phyloP scores from a whole-genome alignment of 2,329 filamentous ascomycete species.

The Monosporascus sp. region DNA sequence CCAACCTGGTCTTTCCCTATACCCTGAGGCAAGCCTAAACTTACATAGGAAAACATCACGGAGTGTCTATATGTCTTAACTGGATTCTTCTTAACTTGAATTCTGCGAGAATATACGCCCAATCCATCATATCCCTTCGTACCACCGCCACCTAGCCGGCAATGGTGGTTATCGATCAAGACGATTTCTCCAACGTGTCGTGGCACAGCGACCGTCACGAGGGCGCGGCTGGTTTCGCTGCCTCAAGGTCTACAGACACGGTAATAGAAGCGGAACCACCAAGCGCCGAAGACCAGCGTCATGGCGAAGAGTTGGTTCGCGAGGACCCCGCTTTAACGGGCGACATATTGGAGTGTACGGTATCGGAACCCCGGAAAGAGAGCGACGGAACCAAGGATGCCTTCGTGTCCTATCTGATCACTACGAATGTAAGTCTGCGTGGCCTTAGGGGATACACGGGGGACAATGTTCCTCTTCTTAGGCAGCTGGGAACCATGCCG shows the following conservation, averaged over 20 bases:
- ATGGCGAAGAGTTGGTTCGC: slow-evolving; percentile 40
- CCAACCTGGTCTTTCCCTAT: no score
- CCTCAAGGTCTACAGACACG: slow-evolving; percentile 16
- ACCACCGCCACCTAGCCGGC: slow-evolving; percentile 1
- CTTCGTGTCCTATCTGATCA: slow-evolving; percentile 93
- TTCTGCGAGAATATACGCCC: not conserved
- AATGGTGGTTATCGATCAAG: slow-evolving; percentile 49
- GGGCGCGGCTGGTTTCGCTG: slow-evolving; percentile 26
- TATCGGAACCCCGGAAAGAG: slow-evolving; percentile 84
- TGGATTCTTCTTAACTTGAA: no score
- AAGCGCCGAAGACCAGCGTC: slow-evolving; percentile 29
- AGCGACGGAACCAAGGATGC: slow-evolving; percentile 95
- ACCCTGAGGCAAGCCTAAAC: no score
- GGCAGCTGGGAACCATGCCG: not conserved
- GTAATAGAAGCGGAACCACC: slow-evolving; percentile 24
- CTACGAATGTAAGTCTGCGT: slow-evolving; percentile 64
- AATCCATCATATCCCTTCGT: not conserved
- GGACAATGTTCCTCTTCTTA: not conserved
- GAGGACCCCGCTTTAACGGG: slow-evolving; percentile 55
- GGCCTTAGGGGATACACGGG: no score
- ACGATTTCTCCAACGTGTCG: slow-evolving; percentile 76
- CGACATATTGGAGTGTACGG: slow-evolving; percentile 77
- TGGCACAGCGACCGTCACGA: slow-evolving; percentile 64
- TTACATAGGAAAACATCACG: no score
- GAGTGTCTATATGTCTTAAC: no score